A percentile compares a stretch with the other conserved stretches of the same genome.
phyloP scores from a whole-genome alignment of 2,329 filamentous ascomycete genomes.

The Xylariaceae sp. region DNA sequence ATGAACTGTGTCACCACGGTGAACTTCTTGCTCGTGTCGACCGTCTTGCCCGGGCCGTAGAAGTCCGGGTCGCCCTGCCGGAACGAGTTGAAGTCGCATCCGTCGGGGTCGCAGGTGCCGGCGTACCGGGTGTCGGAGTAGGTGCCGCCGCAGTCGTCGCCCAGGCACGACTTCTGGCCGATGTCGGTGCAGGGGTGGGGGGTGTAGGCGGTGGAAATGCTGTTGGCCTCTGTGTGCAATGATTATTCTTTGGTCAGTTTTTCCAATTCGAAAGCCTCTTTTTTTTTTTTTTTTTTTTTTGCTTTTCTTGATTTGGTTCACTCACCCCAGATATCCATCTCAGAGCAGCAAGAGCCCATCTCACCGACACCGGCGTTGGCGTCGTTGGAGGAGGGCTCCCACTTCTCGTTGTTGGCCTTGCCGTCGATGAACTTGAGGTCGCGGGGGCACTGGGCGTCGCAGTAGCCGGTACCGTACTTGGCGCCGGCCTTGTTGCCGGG shows the following conservation, averaged over 20 bases:
- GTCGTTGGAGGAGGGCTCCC: slow-evolving; percentile 42
- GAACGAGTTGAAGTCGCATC: slow-evolving; percentile 61
- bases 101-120: slow-evolving; percentile 57
- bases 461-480: slow-evolving; percentile 53
- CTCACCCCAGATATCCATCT: slow-evolving; percentile 53
- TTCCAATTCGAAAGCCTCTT: too few species aligned
- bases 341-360: slow-evolving; percentile 49
- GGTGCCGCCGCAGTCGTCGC: slow-evolving; percentile 42
- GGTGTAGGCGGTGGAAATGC: slow-evolving; percentile 52
- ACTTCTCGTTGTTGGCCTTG: slow-evolving; percentile 40
- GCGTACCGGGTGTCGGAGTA: slow-evolving; percentile 45
- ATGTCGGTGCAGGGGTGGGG: slow-evolving; percentile 52
- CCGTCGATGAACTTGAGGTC: slow-evolving; percentile 49
- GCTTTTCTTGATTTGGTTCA: too few species aligned
- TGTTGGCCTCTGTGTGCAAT: slow-evolving; percentile 44
- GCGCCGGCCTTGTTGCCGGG: slow-evolving; percentile 41
- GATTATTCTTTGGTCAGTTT: slow-evolving; percentile 1
- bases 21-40: slow-evolving; percentile 50
- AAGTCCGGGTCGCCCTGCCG: slow-evolving; percentile 54
- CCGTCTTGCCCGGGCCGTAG: slow-evolving; percentile 50
- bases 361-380: slow-evolving; percentile 43
- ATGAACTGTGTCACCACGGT: slow-evolving; percentile 58
- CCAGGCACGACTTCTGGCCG: slow-evolving; percentile 41
- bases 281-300: too few species aligned
- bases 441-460: slow-evolving; percentile 42